phyloP scores from a whole-genome alignment of 23 red algal genomes.

The Gracilaria vermiculophylla region DNA sequence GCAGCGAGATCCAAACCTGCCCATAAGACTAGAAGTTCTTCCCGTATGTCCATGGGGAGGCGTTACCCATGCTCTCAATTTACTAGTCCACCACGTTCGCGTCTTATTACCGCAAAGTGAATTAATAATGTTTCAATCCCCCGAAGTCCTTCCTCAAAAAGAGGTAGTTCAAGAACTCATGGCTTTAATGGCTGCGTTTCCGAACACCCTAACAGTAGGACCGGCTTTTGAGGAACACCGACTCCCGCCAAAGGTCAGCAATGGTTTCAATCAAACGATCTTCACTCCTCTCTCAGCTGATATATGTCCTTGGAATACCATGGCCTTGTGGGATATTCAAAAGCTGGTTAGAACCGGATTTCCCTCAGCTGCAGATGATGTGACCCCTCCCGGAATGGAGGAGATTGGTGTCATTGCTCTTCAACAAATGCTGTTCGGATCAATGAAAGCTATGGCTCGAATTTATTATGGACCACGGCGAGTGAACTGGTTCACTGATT shows the following conservation, averaged over 20 bases:
- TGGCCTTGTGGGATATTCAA: conserved; percentile 39
- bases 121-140: conserved; percentile 32
- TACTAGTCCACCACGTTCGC: background rate
- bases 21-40: background rate
- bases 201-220: conserved; percentile 10
- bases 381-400: conserved; percentile 67
- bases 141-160: background rate
- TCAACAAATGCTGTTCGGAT: background rate
- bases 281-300: background rate
- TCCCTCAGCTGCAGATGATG: conserved; percentile 38
- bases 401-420: conserved; percentile 49
- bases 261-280: background rate
- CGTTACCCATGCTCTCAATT: conserved; percentile 41
- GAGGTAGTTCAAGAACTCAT: background rate
- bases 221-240: conserved; percentile 2
- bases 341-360: conserved; percentile 43
- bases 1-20: background rate
- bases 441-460: background rate
- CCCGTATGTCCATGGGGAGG: conserved; percentile 31
- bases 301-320: conserved; percentile 63
- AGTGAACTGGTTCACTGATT: background rate
- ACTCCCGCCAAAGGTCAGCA: background rate
- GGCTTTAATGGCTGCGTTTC: background rate
- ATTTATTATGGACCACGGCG: background rate
- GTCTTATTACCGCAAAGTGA: background rate